Conservation (phyloP, 805 yeast species). For the Blastobotrys americana region DNA sequence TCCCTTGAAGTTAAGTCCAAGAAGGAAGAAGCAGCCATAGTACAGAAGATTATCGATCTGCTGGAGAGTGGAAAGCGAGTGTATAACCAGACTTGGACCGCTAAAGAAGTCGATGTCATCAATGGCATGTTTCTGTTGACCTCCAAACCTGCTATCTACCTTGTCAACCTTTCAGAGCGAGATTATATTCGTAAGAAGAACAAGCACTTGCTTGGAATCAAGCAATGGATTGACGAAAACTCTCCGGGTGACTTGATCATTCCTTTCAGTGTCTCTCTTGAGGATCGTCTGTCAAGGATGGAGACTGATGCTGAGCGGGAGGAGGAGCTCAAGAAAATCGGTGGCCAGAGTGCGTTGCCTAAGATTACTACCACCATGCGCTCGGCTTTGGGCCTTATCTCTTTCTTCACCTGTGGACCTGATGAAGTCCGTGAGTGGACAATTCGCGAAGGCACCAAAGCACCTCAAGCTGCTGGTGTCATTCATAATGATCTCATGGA, state of each 20-base stretch:
- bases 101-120: constrained; percentile 85
- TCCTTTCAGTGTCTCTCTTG: constrained; percentile 88
- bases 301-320: constrained; percentile 75
- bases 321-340: constrained; percentile 66
- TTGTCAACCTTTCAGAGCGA: constrained; percentile 81
- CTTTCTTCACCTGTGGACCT: constrained; percentile 94
- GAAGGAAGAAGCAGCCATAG: constrained; percentile 75
- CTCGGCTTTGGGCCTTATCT: constrained; percentile 73
- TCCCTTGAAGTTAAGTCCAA: constrained; percentile 81
- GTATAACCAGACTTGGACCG: constrained; percentile 79
- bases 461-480: constrained; percentile 99
- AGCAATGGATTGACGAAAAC: constrained; percentile 82
- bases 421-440: constrained; percentile 99
- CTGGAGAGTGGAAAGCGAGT: constrained; percentile 83
- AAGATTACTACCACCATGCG: constrained; percentile 83
- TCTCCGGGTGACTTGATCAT: constrained; percentile 88
- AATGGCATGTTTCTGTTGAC: constrained; percentile 82
- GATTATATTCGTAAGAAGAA: constrained; percentile 86
- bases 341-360: constrained; percentile 77
- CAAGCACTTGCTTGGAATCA: constrained; percentile 72
- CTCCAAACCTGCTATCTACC: constrained; percentile 91
- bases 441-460: constrained; percentile 80
- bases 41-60: constrained; percentile 62
- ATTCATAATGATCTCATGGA: constrained; percentile 93
- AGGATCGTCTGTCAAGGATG: constrained; percentile 85